A percentile compares a stretch with the other conserved stretches of the same genome.
Evolutionary conservation across 108 stramenopile genomes (phyloP).

Genomic region (Craspedostauros australis): DNA sequence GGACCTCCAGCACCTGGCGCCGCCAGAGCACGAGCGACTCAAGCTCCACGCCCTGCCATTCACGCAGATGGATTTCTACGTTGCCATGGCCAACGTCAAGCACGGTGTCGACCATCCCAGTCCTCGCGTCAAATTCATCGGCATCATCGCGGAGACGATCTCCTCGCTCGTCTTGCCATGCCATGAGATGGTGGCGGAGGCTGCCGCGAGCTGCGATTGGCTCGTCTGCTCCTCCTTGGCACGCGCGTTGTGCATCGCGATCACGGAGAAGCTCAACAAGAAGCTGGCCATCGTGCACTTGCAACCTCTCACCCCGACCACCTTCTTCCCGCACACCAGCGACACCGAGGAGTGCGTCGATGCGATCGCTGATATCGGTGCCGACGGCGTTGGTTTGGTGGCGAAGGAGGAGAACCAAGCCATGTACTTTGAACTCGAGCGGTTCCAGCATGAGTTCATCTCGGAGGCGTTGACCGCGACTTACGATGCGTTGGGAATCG

Average conservation of each 20-base stretch:
- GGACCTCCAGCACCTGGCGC: constrained; percentile 1
- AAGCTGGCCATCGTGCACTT: constrained; percentile 11
- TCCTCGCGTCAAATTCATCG: constrained; percentile 13
- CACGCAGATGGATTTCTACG: constrained; percentile 13
- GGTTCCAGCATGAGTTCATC: constrained; percentile 11
- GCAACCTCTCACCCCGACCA: constrained; percentile 15
- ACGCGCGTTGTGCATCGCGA: constrained; percentile 1
- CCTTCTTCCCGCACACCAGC: constrained; percentile 10
- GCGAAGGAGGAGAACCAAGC: constrained; percentile 9
- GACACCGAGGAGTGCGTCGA: constrained; percentile 5
- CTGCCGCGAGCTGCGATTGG: background rate
- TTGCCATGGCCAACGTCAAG: background rate
- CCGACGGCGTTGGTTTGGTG: too few relatives aligned
- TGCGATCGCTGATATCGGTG: background rate
- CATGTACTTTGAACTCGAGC: constrained; percentile 16
- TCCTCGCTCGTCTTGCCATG: constrained; percentile 12
- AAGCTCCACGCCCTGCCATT: constrained; percentile 11
- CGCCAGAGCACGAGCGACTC: background rate
- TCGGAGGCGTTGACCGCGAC: background rate
- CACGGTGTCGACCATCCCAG: background rate
- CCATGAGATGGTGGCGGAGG: background rate
- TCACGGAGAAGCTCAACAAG: background rate
- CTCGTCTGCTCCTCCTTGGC: constrained; percentile 7
- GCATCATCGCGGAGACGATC: constrained; percentile 6
- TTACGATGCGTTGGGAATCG: background rate